Evolutionary conservation across 768 basidiomycete genomes (phyloP), one percentile per base, ranked within the genome.

Genomic region (Sporobolomyces pararoseus): DNA sequence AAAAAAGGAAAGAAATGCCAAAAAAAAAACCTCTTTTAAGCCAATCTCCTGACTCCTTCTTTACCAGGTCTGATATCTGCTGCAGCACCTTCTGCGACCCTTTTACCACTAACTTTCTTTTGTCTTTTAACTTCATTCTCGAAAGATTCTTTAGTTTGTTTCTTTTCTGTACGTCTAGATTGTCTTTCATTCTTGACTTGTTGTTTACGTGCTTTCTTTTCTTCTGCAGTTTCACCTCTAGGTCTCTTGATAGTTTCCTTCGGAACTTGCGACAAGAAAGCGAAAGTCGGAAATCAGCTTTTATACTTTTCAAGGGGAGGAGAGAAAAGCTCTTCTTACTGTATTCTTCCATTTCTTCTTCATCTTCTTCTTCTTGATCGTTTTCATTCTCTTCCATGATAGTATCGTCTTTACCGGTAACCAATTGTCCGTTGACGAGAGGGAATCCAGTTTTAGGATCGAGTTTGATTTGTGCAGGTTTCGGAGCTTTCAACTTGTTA

Each of bases 391-490:
- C 77, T 62, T 75, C 75, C 63, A 73, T 75, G n/a, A 66, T 70
- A 50, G 66, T 65, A 32, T 66, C 70, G 25, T 34, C 50, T 31
- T 59, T 23, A 5, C 65, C 70, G 3, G 74, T 71, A 3, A 76
- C 78, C n/a, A 72, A 68, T 13, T 73, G 75, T 27, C 81, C 80
- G 12, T 78, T 73, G 32, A 88, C 81, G 34, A 81, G 78, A 4
- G 91, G 92, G 13, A 93, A 80, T 4, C 91, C 91, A 0, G 89
- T 91, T 72, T 85, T 87, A 1, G 86, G 83, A 77, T 95, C 87
- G 34, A 94, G 81, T 34, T 79, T 76, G 72, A 94, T 90, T 78
- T 85, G 88, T 0, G 87, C 82, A 0, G 84, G 83, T 27, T 81
- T 80, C 75, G 82, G 73, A 83, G 47, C 80, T 76, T 68, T 62